Conservation (phyloP, 2,329 filamentous ascomycete species). For the Lasiodiplodia citricola region DNA sequence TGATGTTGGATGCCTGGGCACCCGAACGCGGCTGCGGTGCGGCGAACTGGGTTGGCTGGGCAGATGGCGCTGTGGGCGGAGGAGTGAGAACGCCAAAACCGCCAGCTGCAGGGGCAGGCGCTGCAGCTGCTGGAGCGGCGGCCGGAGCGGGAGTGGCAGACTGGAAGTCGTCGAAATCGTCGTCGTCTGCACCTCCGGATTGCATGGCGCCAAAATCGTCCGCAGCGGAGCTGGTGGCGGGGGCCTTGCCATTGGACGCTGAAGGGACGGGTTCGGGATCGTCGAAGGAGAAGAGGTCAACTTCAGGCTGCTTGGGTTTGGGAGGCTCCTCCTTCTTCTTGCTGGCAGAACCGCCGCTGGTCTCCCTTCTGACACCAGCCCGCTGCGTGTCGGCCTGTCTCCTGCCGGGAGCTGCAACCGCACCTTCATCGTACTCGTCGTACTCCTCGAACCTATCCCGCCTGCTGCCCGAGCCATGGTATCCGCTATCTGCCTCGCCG, state of each 20-base stretch:
- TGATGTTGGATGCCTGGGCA: slow-evolving; percentile 78
- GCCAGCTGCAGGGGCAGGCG: slow-evolving; percentile 33
- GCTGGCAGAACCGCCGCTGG: slow-evolving; percentile 29
- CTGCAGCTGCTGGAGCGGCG: slow-evolving; percentile 45
- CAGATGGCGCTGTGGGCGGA: slow-evolving; percentile 29
- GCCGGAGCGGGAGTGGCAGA: slow-evolving; percentile 71
- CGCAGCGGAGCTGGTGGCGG: slow-evolving; percentile 48
- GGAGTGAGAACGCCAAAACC: slow-evolving; percentile 35
- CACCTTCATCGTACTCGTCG: slow-evolving; percentile 89
- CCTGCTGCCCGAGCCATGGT: slow-evolving; percentile 63
- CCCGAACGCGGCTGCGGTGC: slow-evolving; percentile 85
- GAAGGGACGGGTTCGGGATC: slow-evolving; percentile 63
- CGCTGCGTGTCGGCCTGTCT: slow-evolving; percentile 53
- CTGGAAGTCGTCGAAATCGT: slow-evolving; percentile 98
- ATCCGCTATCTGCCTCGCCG: slow-evolving; percentile 68
- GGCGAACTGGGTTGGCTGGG: slow-evolving; percentile 69
- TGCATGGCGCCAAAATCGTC: slow-evolving; percentile 52
- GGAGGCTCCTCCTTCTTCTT: slow-evolving; percentile 71
- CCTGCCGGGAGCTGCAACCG: slow-evolving; percentile 58
- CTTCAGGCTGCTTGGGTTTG: slow-evolving; percentile 86
- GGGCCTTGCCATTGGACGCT: slow-evolving; percentile 51
- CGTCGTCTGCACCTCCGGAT: slow-evolving; percentile 69
- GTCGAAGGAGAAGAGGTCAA: slow-evolving; percentile 87
- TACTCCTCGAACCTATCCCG: slow-evolving; percentile 92
- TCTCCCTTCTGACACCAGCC: slow-evolving; percentile 46